Conservation (phyloP, 1,139 yeast species). For the Protomyces pachydermus region DNA sequence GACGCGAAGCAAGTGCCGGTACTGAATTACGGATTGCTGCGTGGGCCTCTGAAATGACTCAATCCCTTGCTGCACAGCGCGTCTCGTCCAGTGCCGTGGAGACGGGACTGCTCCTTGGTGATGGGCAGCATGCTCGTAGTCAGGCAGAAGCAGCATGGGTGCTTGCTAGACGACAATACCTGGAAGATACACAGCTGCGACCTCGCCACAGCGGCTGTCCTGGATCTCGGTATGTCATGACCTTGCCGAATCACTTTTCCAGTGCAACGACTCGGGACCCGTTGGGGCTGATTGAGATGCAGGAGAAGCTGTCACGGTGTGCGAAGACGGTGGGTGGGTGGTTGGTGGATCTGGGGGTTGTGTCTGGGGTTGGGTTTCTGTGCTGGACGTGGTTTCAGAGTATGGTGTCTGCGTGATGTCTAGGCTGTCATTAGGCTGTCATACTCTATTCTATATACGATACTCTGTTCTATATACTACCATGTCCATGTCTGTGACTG, state of each 20-base stretch:
- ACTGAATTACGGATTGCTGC: constrained; percentile 13
- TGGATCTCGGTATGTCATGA: neutral
- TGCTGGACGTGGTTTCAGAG: neutral
- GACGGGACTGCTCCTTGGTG: neutral
- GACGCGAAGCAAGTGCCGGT: constrained; percentile 1
- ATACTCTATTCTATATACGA: constrained; percentile 39
- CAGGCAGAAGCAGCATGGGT: neutral
- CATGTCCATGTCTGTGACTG: too few relatives aligned
- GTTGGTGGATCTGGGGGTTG: neutral
- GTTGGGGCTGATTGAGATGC: neutral
- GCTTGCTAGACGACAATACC: neutral
- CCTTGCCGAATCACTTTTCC: neutral
- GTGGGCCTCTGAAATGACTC: constrained; percentile 22
- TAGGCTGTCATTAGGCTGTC: neutral
- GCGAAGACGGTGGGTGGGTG: neutral
- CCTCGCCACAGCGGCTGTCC: neutral
- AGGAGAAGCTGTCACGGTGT: neutral
- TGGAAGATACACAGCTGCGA: neutral
- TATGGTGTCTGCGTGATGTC: neutral
- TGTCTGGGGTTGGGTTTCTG: neutral
- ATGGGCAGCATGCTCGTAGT: neutral
- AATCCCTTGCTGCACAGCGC: constrained; percentile 8
- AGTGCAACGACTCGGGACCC: neutral
- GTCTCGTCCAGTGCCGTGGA: neutral
- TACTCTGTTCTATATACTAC: constrained; percentile 34